phyloP scores from a whole-genome alignment of 768 basidiomycete species.

The Hypsizygus marmoreus region DNA sequence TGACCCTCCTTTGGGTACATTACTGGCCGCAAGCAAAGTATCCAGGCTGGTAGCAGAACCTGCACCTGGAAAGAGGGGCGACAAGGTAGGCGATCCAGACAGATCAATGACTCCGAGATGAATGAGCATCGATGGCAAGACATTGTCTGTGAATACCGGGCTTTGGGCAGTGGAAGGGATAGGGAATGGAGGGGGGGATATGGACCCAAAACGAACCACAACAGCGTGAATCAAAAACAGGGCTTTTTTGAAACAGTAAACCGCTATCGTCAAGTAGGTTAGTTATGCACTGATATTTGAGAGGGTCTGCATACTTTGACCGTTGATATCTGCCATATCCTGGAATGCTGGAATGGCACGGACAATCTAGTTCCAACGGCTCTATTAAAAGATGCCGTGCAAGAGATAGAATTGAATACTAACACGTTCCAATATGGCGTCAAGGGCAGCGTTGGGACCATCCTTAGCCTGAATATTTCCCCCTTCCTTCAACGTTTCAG shows the following conservation, averaged over 20 bases:
- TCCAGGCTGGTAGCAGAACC: conserved; percentile 38
- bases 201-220: conserved; percentile 61
- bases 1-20: conserved; percentile 11
- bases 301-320: conserved; percentile 27
- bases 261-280: conserved; percentile 42
- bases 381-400: conserved; percentile 11
- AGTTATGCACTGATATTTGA: neutral
- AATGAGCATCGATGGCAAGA: conserved; percentile 79
- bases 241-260: conserved; percentile 91
- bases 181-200: conserved; percentile 56
- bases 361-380: conserved; percentile 57
- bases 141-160: conserved; percentile 80
- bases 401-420: conserved; percentile 17
- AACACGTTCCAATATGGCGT: conserved; percentile 66
- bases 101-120: conserved; percentile 77
- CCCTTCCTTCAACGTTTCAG: conserved; percentile 64
- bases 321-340: conserved; percentile 72
- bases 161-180: conserved; percentile 58
- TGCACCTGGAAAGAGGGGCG: conserved; percentile 50
- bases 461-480: conserved; percentile 32
- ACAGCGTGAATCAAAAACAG: conserved; percentile 79
- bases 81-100: conserved; percentile 46
- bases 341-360: conserved; percentile 78
- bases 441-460: conserved; percentile 37
- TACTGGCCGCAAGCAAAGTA: conserved; percentile 34